Base-by-base conservation (phyloP, 768 basidiomycete genomes). In the Tephrocybe sp. region DNA sequence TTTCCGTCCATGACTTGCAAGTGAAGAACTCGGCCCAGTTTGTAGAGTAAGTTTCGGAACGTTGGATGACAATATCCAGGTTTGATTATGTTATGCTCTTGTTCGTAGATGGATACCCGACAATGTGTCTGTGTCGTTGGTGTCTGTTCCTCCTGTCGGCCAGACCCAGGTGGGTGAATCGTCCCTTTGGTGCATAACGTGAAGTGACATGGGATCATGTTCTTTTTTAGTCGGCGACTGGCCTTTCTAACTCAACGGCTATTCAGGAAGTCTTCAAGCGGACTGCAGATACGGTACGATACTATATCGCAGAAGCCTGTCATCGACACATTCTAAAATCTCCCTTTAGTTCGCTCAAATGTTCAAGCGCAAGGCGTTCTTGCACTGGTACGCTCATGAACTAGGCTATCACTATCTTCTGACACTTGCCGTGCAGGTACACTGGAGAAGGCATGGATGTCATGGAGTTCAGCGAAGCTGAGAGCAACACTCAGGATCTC, bases 371-470 rank as follows among this genome's bases (percentile, higher is more conserved):
- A 75, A 77, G 37, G 93, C 93, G 5, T 96, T 90, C 77, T 67
- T 95, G 49, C 91, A 94, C 64, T 93, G 91, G 89, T 76, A 21
- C 56, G 61, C 44, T 34, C 13, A 15, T 49, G 38, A 39, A 9
- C 16, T 22, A 19, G 1, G 7, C 18, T 27, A 9, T 30, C 1
- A 25, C 9, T 40, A 32, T 42, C 30, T 38, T n/a, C 31, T 42
- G 30, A 21, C 19, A 44, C 8, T 13, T 3, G 5, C 51, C 24
- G 44, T 13, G n/a, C 42, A 77, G 74, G 77, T 94, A 92, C 64
- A 88, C 84, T 8, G 87, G 83, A 11, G 92, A 95, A 65, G 92
- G 92, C 35, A 94, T 95, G 93, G 93, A 94, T 63, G 63, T 78
- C 15, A 79, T 86, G 85, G 80, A 93, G 68, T 92, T 93, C 67